Percentiles rank a stretch among this genome's conserved stretches.
phyloP scores from a whole-genome alignment of 768 basidiomycete species.

The Hericium erinaceus region DNA sequence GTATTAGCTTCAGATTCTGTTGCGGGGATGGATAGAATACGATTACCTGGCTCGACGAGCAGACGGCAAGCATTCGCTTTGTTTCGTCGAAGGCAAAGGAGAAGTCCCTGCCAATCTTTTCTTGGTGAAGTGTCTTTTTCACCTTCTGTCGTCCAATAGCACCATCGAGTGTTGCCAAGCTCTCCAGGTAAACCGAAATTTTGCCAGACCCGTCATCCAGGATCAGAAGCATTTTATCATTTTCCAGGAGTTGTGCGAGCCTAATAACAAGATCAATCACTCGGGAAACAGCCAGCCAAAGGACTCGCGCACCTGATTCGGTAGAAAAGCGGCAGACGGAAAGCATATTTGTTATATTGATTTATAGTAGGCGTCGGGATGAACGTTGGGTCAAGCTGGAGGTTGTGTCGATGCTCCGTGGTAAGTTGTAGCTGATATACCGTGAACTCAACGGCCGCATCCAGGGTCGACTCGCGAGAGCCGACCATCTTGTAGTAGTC shows the following conservation, averaged over 20 bases:
- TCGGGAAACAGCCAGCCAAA: no score
- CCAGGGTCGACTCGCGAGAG: no score
- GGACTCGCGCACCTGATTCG: no score
- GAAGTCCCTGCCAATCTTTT: slow-evolving; percentile 37
- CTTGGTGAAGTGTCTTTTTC: slow-evolving; percentile 24
- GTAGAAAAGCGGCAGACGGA: no score
- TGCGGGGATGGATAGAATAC: background rate
- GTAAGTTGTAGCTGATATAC: background rate
- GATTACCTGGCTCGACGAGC: slow-evolving; percentile 32
- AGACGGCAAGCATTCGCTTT: slow-evolving; percentile 38
- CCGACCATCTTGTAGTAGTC: no score
- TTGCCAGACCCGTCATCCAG: slow-evolving; percentile 1
- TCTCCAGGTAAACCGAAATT: slow-evolving; percentile 8
- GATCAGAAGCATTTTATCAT: slow-evolving; percentile 5
- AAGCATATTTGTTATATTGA: no score
- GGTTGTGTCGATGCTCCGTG: slow-evolving; percentile 5
- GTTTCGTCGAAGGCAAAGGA: slow-evolving; percentile 45
- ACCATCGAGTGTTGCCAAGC: background rate
- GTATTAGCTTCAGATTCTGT: no score
- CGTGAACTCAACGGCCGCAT: no score
- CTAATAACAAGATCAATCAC: background rate
- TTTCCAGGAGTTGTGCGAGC: slow-evolving; percentile 7
- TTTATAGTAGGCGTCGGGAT: background rate
- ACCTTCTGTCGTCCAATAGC: background rate
- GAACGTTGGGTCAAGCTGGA: slow-evolving; percentile 6